phyloP scores from a whole-genome alignment of 768 basidiomycete genomes.

The Russula brevipes region DNA sequence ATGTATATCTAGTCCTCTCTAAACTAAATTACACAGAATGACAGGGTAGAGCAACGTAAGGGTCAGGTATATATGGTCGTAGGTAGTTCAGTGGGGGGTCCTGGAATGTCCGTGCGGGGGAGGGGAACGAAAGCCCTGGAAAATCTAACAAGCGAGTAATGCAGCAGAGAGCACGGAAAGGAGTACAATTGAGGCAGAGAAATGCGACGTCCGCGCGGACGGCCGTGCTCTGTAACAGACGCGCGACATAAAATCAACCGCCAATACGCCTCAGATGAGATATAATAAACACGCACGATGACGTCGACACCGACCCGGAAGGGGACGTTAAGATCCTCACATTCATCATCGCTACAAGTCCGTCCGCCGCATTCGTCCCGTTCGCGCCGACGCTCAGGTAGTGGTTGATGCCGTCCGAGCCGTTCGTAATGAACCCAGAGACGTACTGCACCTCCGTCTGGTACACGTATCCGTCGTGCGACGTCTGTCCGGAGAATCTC shows the following conservation, averaged over 20 bases:
- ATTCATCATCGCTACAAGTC: constrained; percentile 72
- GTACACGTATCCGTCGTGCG: constrained; percentile 67
- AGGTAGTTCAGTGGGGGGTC: background rate
- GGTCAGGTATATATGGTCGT: constrained; percentile 4
- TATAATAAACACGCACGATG: constrained; percentile 25
- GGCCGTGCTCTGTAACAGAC: background rate
- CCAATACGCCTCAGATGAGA: background rate
- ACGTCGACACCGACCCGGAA: background rate
- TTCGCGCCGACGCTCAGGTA: constrained; percentile 46
- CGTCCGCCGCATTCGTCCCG: constrained; percentile 67
- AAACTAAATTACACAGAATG: constrained; percentile 11
- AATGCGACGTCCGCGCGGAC: background rate
- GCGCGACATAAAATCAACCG: background rate
- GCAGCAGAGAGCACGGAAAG: background rate
- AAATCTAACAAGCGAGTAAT: constrained; percentile 3
- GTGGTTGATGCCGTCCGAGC: constrained; percentile 68
- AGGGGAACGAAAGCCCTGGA: background rate
- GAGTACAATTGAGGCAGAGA: background rate
- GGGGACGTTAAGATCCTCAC: constrained; percentile 55
- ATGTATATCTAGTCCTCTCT: constrained; percentile 4
- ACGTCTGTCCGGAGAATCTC: constrained; percentile 58
- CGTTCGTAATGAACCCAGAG: constrained; percentile 64
- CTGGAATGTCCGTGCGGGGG: constrained; percentile 5
- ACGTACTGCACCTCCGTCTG: constrained; percentile 62
- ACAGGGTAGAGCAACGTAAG: background rate